These are phyloP conservation scores for Telfairia occidentalis DNA, from an alignment of 331 rosid species.

Conservation along the genomic window DNA sequence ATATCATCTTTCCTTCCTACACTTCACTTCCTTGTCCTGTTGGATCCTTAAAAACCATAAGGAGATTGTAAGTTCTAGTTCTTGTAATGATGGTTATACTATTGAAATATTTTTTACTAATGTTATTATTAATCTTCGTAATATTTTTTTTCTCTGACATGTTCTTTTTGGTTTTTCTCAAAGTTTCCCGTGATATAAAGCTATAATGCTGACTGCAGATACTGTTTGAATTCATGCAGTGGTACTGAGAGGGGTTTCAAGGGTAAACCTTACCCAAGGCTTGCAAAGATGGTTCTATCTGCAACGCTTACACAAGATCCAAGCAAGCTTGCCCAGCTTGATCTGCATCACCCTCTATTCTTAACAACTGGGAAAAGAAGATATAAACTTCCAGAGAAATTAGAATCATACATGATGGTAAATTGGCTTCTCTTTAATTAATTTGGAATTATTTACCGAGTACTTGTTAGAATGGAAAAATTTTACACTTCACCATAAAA, in stretches of 20 bases:
- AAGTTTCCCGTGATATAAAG: neutral
- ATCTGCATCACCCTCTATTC: slow-evolving; percentile 70
- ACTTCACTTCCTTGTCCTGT: slow-evolving; percentile 29
- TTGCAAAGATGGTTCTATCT: slow-evolving; percentile 79
- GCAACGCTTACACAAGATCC: slow-evolving; percentile 86
- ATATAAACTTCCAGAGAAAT: slow-evolving; percentile 73
- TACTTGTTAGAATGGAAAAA: neutral
- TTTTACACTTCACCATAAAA: neutral
- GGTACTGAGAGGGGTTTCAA: slow-evolving; percentile 82
- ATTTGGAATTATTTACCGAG: neutral
- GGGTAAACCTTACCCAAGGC: slow-evolving; percentile 63
- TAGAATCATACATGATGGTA: slow-evolving; percentile 71
- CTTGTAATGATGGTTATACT: neutral
- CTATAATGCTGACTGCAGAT: neutral
- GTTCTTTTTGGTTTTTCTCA: neutral
- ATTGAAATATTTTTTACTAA: neutral
- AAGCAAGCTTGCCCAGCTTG: slow-evolving; percentile 71
- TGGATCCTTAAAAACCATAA: slow-evolving; percentile 55
- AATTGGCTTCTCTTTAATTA: neutral
- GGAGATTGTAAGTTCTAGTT: slow-evolving; percentile 59
- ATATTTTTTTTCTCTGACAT: neutral
- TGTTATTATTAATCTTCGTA: neutral
- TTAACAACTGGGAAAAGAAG: slow-evolving; percentile 73
- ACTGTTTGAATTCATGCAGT: slow-evolving; percentile 27
- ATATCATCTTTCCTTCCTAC: slow-evolving; percentile 28